Base-by-base conservation (phyloP, 1,284 basidiomycete species). In the Fistulinella cinereoalba region DNA sequence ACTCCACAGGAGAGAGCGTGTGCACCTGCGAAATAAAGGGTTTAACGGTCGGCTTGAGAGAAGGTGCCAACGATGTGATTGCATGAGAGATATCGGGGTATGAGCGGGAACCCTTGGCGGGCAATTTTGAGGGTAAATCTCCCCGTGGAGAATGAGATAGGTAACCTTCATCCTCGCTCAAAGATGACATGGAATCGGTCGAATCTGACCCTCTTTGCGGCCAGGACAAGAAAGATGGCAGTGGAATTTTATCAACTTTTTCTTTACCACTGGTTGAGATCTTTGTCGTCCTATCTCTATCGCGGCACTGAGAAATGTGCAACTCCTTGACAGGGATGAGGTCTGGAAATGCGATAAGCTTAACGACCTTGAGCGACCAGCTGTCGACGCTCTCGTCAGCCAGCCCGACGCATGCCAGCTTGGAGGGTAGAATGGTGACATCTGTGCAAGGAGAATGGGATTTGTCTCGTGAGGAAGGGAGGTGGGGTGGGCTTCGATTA, bases 331-430 rank as follows among this genome's bases (percentile, higher is more conserved):
- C 4, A 10, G 75, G 68, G 41, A 87, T 83, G 37, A 87, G 72
- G 50, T 86, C 84, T 0, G 85, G 85, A 58, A 81, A 87, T 2
- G 83, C 82, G 29, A 88, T 74, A 15, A 87, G 73, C 64, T 86
- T 87, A 54, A 87, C 72, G 43, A 88, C 79, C 68, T 87, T 87
- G 52, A 84, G 74, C 16, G 77, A 76, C 85, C 85, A 87, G 37
- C 77, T 73, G 53, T 87, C 85, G 11, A 79, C 75, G 36, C 72
- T 70, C 48, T 82, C 80, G 55, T 86, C 83, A 38, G 77, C 75
- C 25, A 81, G 64, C 10, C 79, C 80, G 22, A 81, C 78, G 50
- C 80, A 81, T 7, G 76, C 72, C 32, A 82, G 71, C 54, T 79
- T 77, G 24, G 77, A 71, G 27, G 70, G 56, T 6, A 83, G 68